Percentiles rank a stretch among this genome's conserved stretches.
Evolutionary conservation across 441 rosid genomes (phyloP).

Genomic region (Metrosideros polymorpha): DNA sequence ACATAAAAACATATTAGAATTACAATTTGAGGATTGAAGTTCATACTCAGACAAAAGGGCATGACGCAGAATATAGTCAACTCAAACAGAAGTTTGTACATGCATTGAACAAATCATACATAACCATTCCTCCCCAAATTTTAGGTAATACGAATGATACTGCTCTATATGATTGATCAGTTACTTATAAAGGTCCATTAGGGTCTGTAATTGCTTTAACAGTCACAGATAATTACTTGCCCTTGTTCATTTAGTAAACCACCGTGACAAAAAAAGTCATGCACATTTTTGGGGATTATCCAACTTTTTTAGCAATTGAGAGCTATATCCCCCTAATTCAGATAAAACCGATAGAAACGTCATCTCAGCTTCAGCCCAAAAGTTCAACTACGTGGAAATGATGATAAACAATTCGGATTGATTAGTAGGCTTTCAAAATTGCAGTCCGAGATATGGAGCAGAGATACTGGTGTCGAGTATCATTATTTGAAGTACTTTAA

Average conservation of each 20-base stretch:
- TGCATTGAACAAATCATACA: background rate
- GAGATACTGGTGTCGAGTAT: background rate
- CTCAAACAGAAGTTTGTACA: background rate
- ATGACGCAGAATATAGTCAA: background rate
- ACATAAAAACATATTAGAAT: background rate
- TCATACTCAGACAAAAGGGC: background rate
- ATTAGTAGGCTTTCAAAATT: background rate
- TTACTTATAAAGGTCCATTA: background rate
- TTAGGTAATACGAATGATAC: background rate
- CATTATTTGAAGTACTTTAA: background rate
- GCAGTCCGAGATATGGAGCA: background rate
- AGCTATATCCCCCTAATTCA: background rate
- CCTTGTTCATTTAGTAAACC: background rate
- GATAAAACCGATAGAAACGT: background rate
- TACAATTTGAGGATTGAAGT: background rate
- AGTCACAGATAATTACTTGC: background rate
- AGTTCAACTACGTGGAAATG: background rate
- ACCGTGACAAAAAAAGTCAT: background rate
- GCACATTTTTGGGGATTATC: background rate
- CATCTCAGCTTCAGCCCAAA: background rate
- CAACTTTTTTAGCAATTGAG: background rate
- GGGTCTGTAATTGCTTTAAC: background rate
- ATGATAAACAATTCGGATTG: background rate
- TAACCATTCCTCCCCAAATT: background rate
- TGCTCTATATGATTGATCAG: background rate